Conservation (phyloP, 1,139 yeast species). For the Blastobotrys capitulatus region DNA sequence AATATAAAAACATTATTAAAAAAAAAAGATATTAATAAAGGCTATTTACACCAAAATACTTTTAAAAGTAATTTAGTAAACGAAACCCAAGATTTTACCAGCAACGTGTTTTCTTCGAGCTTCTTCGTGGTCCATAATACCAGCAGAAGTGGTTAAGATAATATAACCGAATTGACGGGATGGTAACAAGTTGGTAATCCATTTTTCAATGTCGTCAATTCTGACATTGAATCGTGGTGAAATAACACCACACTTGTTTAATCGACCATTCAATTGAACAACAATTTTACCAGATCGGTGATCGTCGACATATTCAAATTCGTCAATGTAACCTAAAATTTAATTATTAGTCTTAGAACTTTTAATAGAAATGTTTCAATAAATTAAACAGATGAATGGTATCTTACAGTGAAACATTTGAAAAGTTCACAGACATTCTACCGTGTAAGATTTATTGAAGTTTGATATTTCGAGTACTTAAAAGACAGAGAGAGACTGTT, state of each 20-base stretch:
- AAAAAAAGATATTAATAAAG: background rate
- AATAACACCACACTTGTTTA: slow-evolving; percentile 97
- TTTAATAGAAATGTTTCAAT: slow-evolving; percentile 1
- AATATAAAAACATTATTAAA: background rate
- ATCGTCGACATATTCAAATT: slow-evolving; percentile 97
- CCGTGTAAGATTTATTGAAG: slow-evolving; percentile 60
- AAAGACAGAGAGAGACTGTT: slow-evolving; percentile 93
- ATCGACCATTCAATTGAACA: slow-evolving; percentile 94
- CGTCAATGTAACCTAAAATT: slow-evolving; percentile 89
- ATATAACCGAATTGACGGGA: slow-evolving; percentile 99
- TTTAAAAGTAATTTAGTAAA: slow-evolving; percentile 50
- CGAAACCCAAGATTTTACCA: slow-evolving; percentile 96
- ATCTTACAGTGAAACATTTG: background rate
- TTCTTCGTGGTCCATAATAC: slow-evolving; percentile 99
- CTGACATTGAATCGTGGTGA: slow-evolving; percentile 97
- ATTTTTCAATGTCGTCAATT: slow-evolving; percentile 89
- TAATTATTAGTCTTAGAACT: slow-evolving; percentile 29
- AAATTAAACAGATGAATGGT: slow-evolving; percentile 1
- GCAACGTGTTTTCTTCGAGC: slow-evolving; percentile 99
- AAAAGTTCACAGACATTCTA: slow-evolving; percentile 22
- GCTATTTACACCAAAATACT: background rate
- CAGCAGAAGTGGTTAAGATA: slow-evolving; percentile 97
- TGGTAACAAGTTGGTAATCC: slow-evolving; percentile 97
- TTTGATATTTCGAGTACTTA: slow-evolving; percentile 85
- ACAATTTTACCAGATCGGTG: slow-evolving; percentile 99